These are phyloP conservation scores for Cercospora berteroae DNA, from an alignment of 2,329 filamentous ascomycete genomes.

Conservation along the genomic window DNA sequence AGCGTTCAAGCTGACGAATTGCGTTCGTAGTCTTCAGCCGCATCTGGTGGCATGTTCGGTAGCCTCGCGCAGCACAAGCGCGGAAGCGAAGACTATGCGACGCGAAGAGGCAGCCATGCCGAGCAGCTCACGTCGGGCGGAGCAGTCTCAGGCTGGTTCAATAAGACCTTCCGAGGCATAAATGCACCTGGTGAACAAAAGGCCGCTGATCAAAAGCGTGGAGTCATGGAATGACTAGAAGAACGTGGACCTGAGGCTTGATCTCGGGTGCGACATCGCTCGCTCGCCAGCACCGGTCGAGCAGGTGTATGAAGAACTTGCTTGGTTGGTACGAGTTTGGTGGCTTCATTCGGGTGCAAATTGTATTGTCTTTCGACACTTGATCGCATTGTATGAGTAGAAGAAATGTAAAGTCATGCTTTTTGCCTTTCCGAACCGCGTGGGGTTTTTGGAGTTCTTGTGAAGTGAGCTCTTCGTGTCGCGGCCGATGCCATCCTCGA, in stretches of 20 bases:
- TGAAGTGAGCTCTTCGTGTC: background rate
- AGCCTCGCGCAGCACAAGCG: constrained; percentile 34
- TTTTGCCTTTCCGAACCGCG: background rate
- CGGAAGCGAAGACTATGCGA: constrained; percentile 36
- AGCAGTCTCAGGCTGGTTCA: constrained; percentile 32
- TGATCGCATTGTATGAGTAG: background rate
- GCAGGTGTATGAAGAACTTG: background rate
- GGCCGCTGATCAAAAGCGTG: constrained; percentile 18
- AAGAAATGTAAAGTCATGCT: background rate
- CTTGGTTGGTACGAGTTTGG: background rate
- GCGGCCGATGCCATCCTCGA: background rate
- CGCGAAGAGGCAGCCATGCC: constrained; percentile 31
- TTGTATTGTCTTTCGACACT: background rate
- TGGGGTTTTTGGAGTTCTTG: too few species aligned
- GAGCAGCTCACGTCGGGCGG: constrained; percentile 27
- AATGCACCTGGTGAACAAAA: constrained; percentile 18
- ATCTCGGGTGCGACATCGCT: background rate
- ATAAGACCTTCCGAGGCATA: constrained; percentile 32
- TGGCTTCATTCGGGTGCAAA: background rate
- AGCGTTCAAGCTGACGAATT: background rate
- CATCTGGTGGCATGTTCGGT: constrained; percentile 32
- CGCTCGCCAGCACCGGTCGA: background rate
- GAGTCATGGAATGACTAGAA: constrained; percentile 30
- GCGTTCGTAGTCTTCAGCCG: constrained; percentile 25
- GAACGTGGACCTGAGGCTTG: constrained; percentile 9